Base-by-base conservation (phyloP, 179 eudicot species). In the Beta corolliflora region DNA sequence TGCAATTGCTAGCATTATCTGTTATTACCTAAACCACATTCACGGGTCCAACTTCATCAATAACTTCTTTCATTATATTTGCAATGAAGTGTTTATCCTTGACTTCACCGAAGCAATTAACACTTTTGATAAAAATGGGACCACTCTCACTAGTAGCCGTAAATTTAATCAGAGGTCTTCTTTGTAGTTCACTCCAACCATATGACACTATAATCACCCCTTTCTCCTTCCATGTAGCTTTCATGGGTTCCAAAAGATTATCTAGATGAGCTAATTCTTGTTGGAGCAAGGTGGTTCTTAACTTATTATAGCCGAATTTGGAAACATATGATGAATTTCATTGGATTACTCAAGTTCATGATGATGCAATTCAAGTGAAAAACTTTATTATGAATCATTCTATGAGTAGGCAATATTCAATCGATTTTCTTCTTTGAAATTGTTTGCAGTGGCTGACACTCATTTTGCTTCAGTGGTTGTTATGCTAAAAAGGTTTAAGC, bases 1-100 rank as follows among this genome's bases (percentile, higher is more conserved):
- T 58, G 16, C 50, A 76, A 46, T 64, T 77, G 75, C 14, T 3
- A 41, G 81, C 29, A 84, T 71, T 81, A 58, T 80, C 79, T 0
- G 81, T 77, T 5, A 81, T 67, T 16, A 84, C 65, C 15, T 80
- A 79, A 3, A 84, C 76, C 23, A 84, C 73, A 81, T 81, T 81
- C 0, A 8, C 0, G 0, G 9, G 69, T 2, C 79, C 79, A 7
- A 81, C 71, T 15, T 46, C 31, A 18, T 76, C 61, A 31, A 64
- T 21, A 2, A 81, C 65, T 5, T 72, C 74, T 9, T 7, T 5
- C 59, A 81, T 15, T 23, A 77, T 15, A 0, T 69, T 46, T 11
- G 48, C 75, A n/a, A 85, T 21, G 3, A 12, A 16, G 55, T 25
- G 68, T 31, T 66, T 80, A 77, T 64, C 73, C 9, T 56, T 21